Percentiles rank a stretch among this genome's conserved stretches.
phyloP scores from a whole-genome alignment of 2,329 filamentous ascomycete genomes.

The Nigrospora sphaerica region DNA sequence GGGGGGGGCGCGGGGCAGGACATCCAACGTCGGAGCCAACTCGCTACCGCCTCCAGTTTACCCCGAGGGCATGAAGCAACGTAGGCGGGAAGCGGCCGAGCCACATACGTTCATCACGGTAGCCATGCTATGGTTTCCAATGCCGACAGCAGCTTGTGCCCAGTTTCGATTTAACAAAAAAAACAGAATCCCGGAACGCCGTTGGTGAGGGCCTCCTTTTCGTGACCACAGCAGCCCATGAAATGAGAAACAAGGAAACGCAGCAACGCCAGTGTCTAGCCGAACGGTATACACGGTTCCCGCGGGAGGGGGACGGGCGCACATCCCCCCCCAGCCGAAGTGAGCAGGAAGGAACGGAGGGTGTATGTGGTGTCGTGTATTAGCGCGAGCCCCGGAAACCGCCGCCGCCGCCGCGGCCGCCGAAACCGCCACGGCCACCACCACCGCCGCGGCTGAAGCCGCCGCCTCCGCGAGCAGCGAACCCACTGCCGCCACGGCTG shows the following conservation, averaged over 20 bases:
- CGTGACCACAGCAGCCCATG: constrained; percentile 6
- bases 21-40: too few relatives aligned
- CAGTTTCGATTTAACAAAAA: neutral
- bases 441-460: constrained; percentile 21
- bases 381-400: constrained; percentile 9
- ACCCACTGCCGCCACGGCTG: constrained; percentile 20
- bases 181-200: constrained; percentile 5
- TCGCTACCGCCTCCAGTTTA: too few relatives aligned
- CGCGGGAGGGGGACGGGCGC: too few relatives aligned
- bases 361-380: neutral
- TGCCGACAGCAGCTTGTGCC: neutral
- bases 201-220: constrained; percentile 1
- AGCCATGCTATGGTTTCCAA: neutral
- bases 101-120: too few relatives aligned
- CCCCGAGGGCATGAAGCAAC: too few relatives aligned
- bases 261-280: constrained; percentile 3
- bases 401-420: constrained; percentile 35
- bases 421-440: constrained; percentile 54
- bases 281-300: neutral
- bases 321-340: neutral
- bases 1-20: too few relatives aligned
- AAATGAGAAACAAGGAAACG: constrained; percentile 2
- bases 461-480: constrained; percentile 17
- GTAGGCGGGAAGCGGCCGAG: too few relatives aligned
- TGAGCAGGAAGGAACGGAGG: neutral